phyloP scores from a whole-genome alignment of 2,329 filamentous ascomycete species.

The Macrophomina phaseolina region DNA sequence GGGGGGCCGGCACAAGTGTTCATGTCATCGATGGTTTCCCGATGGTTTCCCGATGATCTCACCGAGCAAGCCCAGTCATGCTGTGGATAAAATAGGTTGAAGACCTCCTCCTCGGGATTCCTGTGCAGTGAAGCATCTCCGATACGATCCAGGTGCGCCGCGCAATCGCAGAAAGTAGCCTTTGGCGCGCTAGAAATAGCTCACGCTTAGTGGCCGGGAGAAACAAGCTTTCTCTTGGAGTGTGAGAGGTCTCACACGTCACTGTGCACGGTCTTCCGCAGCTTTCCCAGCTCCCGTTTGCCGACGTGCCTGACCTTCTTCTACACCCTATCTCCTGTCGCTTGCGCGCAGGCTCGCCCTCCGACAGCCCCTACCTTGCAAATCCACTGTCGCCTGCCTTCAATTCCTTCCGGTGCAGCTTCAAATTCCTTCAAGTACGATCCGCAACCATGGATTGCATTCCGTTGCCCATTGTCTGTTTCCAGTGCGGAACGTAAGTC shows the following conservation, averaged over 20 bases:
- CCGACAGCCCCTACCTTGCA: background rate
- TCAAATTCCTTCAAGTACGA: background rate
- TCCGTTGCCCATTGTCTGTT: slow-evolving; percentile 58
- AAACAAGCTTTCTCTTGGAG: slow-evolving; percentile 17
- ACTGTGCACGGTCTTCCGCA: slow-evolving; percentile 21
- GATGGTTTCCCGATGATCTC: background rate
- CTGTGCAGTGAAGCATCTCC: background rate
- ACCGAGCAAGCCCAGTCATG: background rate
- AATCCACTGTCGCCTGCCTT: background rate
- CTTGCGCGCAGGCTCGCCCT: background rate
- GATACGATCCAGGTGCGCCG: background rate
- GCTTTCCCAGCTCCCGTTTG: slow-evolving; percentile 8
- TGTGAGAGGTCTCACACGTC: slow-evolving; percentile 11
- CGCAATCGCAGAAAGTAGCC: background rate
- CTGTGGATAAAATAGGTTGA: background rate
- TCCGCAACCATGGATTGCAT: slow-evolving; percentile 47
- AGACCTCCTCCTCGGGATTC: background rate
- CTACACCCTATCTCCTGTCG: background rate
- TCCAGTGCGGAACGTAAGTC: slow-evolving; percentile 57
- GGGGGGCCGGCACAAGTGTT: background rate
- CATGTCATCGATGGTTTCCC: background rate
- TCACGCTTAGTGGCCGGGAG: background rate
- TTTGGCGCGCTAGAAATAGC: slow-evolving; percentile 1
- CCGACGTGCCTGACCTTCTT: slow-evolving; percentile 10
- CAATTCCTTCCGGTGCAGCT: background rate